Evolutionary conservation across 257 asterid genomes (phyloP), one percentile per base, ranked within the genome.

Genomic region (Salvia miltiorrhiza): DNA sequence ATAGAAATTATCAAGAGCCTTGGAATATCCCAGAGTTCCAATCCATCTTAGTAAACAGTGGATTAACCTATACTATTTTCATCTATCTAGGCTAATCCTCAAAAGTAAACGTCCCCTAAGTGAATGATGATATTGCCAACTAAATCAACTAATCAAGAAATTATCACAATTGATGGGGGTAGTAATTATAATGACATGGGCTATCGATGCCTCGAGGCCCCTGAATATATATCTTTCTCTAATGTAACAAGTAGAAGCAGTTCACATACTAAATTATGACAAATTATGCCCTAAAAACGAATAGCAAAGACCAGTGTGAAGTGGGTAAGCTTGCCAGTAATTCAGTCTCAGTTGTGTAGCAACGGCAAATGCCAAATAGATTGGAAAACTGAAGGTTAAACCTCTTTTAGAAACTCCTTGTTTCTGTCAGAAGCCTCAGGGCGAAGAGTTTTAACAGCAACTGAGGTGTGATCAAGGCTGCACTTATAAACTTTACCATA

Each of bases 381-480:
- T 35, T 47, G 17, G 65, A 71, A 11, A 44, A 24, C 41, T 20
- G 32, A 78, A 71, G 74, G 73, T 49, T 59, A 20, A 65, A 90
- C 97, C 96, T 90, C 98, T 85, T 67, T 88, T 37, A 92, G 85
- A 79, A 90, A 92, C 70, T 92, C 98, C 73, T 85, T 81, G 79
- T 73, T 88, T 72, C 80, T 84, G 67, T 77, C 78, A 7, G 87
- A 71, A 62, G 93, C 84, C 71, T 90, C 87, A 2, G 88, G 71
- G 14, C 37, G 78, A 63, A 90, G 92, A 69, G 85, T 88, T 79
- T 92, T 92, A 67, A 90, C 72, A 71, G 98, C 98, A 16, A 88
- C 97, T 40, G 73, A 82, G 70, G 87, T 85, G 77, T 88, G 90
- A 65, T 92, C 95, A 76, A 92, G 90, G 78, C 50, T 71, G 74